A percentile compares a stretch with the other conserved stretches of the same genome.
phyloP scores from a whole-genome alignment of 2,329 filamentous ascomycete genomes.

The Colletotrichum trifolii region DNA sequence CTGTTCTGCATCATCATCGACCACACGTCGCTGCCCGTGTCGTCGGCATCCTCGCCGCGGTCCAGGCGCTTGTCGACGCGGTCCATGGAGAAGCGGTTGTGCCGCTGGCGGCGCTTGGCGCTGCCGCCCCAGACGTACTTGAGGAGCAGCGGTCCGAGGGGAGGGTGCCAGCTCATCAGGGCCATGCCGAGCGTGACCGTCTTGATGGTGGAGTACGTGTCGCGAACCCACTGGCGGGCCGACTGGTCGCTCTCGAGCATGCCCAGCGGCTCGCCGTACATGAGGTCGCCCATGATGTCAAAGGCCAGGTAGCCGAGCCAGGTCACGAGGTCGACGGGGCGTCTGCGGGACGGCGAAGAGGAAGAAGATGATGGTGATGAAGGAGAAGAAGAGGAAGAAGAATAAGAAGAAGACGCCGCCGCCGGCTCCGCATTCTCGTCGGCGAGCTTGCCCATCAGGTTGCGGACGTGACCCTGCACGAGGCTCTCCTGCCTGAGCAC shows the following conservation, averaged over 20 bases:
- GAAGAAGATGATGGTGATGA: too few species aligned
- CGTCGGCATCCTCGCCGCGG: constrained; percentile 9
- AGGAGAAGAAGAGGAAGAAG: too few species aligned
- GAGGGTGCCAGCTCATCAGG: constrained; percentile 29
- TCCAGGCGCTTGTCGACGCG: constrained; percentile 35
- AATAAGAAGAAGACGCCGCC: not conserved
- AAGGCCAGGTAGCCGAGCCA: constrained; percentile 42
- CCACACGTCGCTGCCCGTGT: constrained; percentile 28
- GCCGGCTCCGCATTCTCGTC: constrained; percentile 14
- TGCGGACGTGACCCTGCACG: constrained; percentile 40
- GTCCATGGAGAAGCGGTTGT: constrained; percentile 32
- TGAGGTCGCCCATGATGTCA: constrained; percentile 45
- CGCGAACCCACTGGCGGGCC: constrained; percentile 42
- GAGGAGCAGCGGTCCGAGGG: constrained; percentile 24
- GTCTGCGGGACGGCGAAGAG: not conserved
- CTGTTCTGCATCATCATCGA: constrained; percentile 32
- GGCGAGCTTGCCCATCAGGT: constrained; percentile 32
- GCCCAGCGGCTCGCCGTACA: constrained; percentile 45
- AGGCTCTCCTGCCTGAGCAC: constrained; percentile 46
- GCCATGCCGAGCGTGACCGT: constrained; percentile 35
- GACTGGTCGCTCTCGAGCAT: constrained; percentile 41
- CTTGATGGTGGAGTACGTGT: constrained; percentile 40
- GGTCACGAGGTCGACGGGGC: constrained; percentile 41
- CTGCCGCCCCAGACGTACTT: constrained; percentile 26
- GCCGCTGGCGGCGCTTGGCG: constrained; percentile 18